Percentiles rank a stretch among this genome's conserved stretches.
Evolutionary conservation across 495 filamentous ascomycete species (phyloP).

Genomic region (Pseudotulostoma volvatum): DNA sequence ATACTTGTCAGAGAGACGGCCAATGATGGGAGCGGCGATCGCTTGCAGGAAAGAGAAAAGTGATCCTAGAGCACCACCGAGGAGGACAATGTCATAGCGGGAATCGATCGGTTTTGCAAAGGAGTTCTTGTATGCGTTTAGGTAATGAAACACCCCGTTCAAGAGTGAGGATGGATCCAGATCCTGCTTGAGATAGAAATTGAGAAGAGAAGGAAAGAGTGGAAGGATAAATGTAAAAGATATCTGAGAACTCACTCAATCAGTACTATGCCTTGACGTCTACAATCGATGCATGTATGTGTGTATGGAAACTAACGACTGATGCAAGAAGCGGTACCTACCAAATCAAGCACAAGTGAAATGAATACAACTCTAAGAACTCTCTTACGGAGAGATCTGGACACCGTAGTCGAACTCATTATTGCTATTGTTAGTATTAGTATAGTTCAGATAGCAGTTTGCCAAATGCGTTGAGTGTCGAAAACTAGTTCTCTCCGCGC

Average conservation of each 20-base stretch:
- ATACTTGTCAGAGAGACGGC: conserved; percentile 71
- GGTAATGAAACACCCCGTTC: conserved; percentile 56
- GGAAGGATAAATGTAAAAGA: conserved; percentile 97
- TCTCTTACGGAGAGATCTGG: conserved; percentile 45
- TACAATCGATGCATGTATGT: no score
- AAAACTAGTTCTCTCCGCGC: no score
- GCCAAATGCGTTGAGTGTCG: no score
- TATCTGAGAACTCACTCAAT: conserved; percentile 33
- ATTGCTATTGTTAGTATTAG: no score
- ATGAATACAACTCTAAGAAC: conserved; percentile 69
- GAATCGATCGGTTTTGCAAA: conserved; percentile 90
- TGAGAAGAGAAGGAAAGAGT: conserved; percentile 81
- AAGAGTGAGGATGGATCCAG: conserved; percentile 47
- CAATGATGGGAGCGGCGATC: conserved; percentile 81
- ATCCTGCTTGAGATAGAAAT: conserved; percentile 72
- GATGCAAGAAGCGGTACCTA: conserved; percentile 14
- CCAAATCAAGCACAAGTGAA: conserved; percentile 54
- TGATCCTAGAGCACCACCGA: conserved; percentile 86
- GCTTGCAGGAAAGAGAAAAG: conserved; percentile 90
- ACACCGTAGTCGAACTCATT: neutral
- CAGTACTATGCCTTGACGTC: neutral
- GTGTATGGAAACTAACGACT: conserved; percentile 1
- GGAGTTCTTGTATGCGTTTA: conserved; percentile 89
- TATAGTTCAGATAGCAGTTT: no score
- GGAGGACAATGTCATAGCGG: conserved; percentile 90